phyloP scores from a whole-genome alignment of 176 grass and related monocot genomes.

The Otatea glauca region DNA sequence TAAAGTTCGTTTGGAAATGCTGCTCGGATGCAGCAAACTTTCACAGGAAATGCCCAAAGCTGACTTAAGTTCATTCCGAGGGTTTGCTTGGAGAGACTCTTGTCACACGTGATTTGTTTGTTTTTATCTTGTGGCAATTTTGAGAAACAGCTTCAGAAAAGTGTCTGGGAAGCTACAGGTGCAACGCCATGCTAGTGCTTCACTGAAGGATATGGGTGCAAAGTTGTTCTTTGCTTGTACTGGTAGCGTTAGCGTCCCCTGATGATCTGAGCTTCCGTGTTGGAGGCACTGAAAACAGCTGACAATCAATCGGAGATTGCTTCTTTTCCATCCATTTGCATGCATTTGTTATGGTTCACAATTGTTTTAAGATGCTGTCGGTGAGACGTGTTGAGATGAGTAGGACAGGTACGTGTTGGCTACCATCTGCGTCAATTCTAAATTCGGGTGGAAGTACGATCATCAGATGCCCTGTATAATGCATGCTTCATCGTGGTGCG shows the following conservation, averaged over 20 bases:
- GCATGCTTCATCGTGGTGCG: not conserved
- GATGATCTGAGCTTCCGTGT: conserved; percentile 14
- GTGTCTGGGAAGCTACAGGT: conserved; percentile 27
- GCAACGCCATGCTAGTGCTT: not conserved
- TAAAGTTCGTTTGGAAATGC: conserved; percentile 38
- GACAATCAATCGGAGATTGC: not conserved
- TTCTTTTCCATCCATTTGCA: conserved; percentile 4
- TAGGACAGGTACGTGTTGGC: not conserved
- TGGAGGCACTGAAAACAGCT: not conserved
- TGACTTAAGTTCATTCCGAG: conserved; percentile 7
- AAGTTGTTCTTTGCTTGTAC: conserved; percentile 36
- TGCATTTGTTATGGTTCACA: not conserved
- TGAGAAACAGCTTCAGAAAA: conserved; percentile 10
- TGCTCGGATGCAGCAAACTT: conserved; percentile 35
- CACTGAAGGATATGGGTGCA: not conserved
- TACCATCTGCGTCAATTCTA: conserved; percentile 18
- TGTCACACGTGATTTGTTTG: not conserved
- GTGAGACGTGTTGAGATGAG: conserved; percentile 22
- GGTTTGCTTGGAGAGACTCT: conserved; percentile 16
- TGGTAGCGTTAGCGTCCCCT: not conserved
- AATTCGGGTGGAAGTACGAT: not conserved
- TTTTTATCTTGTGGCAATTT: conserved; percentile 10
- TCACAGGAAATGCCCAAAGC: conserved; percentile 31
- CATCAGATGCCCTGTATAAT: not conserved
- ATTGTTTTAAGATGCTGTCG: conserved; percentile 19